Base-by-base conservation (phyloP, 768 basidiomycete species). In the Auricularia sp. region DNA sequence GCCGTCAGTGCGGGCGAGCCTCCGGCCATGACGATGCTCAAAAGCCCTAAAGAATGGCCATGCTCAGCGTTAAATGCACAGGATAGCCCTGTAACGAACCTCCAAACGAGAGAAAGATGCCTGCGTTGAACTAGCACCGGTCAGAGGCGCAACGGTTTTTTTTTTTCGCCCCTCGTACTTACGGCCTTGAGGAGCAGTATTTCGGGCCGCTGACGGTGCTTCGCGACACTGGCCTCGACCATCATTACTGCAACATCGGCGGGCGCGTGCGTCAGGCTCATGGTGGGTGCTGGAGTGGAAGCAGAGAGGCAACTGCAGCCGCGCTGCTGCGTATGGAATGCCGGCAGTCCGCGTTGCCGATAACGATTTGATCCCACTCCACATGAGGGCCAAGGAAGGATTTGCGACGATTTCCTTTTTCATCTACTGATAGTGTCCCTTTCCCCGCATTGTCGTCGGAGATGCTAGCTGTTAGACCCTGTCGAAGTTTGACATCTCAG, bases 91-190 rank as follows among this genome's bases (percentile, higher is more conserved):
- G 29, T 29, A 5, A 51, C 56, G 56, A 21, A 59, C 56, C 86
- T 69, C 88, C 88, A 62, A 90, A 89, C 6, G 88, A 87, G n/a
- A 89, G 71, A 83, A 89, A 87, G 37, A 81, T 79, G 18, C 88
- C 88, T 35, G 87, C 88, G 64, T 84, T 75, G 62, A 88, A 81
- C 88, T 89, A 54, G 39, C 39, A 14, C 39, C 39, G 39, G 39
- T 14, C 3, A n/a, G 16, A 34, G 34, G 21, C 42, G 16, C 18
- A 34, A 58, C 54, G 36, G 10, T 14, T 13, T 18, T 24, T 62
- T 44, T 21, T 62, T 24, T 59, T 24, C 1, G 29, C 24, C 59
- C 5, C 62, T 29, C 36, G 24, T 24, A 24, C 56, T 21, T 66
- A 89, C 88, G 4, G 88, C 85, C 73, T 90, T 90, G 66, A 86